These are phyloP conservation scores for Boletus patriciae DNA, from an alignment of 768 basidiomycete genomes.

Conservation along the genomic window DNA sequence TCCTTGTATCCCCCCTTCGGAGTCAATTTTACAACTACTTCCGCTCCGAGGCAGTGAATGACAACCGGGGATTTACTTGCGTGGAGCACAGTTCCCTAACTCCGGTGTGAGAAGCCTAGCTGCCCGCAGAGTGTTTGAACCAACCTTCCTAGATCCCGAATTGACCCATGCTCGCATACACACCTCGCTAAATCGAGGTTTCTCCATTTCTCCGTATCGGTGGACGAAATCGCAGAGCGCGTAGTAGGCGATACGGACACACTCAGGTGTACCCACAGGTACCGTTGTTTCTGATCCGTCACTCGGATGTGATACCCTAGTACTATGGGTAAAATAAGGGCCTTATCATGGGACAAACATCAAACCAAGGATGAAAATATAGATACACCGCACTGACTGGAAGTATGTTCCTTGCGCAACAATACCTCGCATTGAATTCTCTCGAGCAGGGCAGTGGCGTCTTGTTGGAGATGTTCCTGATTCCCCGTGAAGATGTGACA, in stretches of 20 bases:
- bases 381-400: constrained; percentile 19
- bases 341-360: constrained; percentile 15
- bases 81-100: constrained; percentile 25
- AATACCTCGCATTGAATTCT: constrained; percentile 39
- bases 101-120: not conserved
- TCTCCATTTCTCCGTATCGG: constrained; percentile 37
- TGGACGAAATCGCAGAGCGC: constrained; percentile 32
- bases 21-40: constrained; percentile 22
- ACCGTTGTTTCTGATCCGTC: constrained; percentile 16
- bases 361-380: not conserved
- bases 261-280: constrained; percentile 28
- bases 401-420: constrained; percentile 19
- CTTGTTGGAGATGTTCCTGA: constrained; percentile 37
- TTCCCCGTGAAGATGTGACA: constrained; percentile 55
- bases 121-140: not conserved
- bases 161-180: constrained; percentile 44
- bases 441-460: constrained; percentile 39
- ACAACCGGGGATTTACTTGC: constrained; percentile 23
- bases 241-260: constrained; percentile 22
- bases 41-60: constrained; percentile 28
- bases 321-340: constrained; percentile 30
- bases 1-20: constrained; percentile 29
- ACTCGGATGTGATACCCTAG: constrained; percentile 8
- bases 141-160: constrained; percentile 39
- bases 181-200: constrained; percentile 37